Evolutionary conservation across 371 early-diverging fungal genomes (phyloP), one percentile per base, ranked within the genome.

Genomic region (Apophysomyces trapeziformis): DNA sequence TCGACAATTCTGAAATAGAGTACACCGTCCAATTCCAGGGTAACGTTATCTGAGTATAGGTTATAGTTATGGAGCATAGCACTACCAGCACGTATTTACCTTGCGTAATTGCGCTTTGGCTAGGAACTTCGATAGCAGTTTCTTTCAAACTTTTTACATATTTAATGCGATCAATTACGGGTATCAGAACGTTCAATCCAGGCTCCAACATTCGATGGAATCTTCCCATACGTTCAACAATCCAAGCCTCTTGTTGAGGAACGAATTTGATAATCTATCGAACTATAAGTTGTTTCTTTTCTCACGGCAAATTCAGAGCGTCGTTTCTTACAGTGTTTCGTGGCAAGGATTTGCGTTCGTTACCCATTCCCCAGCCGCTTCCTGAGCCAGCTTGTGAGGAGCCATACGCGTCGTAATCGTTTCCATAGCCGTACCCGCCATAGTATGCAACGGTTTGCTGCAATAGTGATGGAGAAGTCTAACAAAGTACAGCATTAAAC

Each of bases 161-260:
- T 56, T 88, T 86, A 68, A 98, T 93, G 21, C 87, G 85, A 73
- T 98, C 98, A 58, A 98, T 69, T 47, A 97, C 62, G 4, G 98
- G 99, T 12, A 93, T 73, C 38, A 98, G 80, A 38, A 98, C 83
- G 41, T 94, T 92, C 2, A 98, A 85, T 36, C 97, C 97, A 6
- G 98, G 97, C 57, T 95, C 94, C 21, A 98, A 80, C 65, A 95
- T 87, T 50, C 93, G 85, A 78, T 93, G 82, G 75, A 94, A 94
- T 70, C 83, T 83, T 41, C 94, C 94, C 90, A 94, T 92, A 39
- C 95, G 88, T 72, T 95, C 95, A 7, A 95, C 90, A 47, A 95
- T 89, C 93, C 92, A 98, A 3, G 97, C 96, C 78, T 97, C 96
- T 77, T 98, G 96, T 82, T 99, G 97, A 58, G 98, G 98, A 16